Evolutionary conservation across 495 filamentous ascomycete genomes (phyloP), one percentile per base, ranked within the genome.

Genomic region (Xylaria curta): DNA sequence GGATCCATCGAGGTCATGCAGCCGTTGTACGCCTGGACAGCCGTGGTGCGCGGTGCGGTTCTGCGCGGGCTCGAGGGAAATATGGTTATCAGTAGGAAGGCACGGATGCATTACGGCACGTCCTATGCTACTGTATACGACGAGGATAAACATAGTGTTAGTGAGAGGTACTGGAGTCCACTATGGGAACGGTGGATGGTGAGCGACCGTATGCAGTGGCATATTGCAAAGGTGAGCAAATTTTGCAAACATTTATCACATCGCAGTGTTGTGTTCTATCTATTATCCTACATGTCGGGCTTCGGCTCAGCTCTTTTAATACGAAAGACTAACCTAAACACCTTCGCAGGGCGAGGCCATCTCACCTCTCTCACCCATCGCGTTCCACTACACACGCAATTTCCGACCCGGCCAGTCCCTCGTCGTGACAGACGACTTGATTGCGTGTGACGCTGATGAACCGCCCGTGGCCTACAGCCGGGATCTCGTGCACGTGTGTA

Each of bases 121-220:
- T 90, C 87, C 51, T 93, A 93, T 80, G 91, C 91, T 1, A 93
- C 91, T 0, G 90, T 91, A 9, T 93, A 91, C 78, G 90, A 93
- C 72, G 90, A 90, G 72, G 81, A 87, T 66, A 91, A 89, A 70
- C 91, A 93, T 76, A 84, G 85, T 19, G 85, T 92, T 8, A 83
- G 79, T 38, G 91, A 93, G 72, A 79, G 91, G 47, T 93, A 93
- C 74, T 93, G 91, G 91, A 88, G 85, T 68, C 91, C 91, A 15
- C 73, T 93, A 46, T 93, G 91, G 91, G 91, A 93, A 79, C 78
- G 91, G 40, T 93, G 91, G 91, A 93, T 93, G 91, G 90, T 93
- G 19, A 88, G 84, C 67, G 91, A 93, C 80, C 85, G 91, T 60
- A 93, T 93, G 91, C 90, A 93, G 75, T 93, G 91, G 91, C 91